A percentile compares a stretch with the other conserved stretches of the same genome.
phyloP scores from a whole-genome alignment of 257 asterid species.

The Solanum piurae region DNA sequence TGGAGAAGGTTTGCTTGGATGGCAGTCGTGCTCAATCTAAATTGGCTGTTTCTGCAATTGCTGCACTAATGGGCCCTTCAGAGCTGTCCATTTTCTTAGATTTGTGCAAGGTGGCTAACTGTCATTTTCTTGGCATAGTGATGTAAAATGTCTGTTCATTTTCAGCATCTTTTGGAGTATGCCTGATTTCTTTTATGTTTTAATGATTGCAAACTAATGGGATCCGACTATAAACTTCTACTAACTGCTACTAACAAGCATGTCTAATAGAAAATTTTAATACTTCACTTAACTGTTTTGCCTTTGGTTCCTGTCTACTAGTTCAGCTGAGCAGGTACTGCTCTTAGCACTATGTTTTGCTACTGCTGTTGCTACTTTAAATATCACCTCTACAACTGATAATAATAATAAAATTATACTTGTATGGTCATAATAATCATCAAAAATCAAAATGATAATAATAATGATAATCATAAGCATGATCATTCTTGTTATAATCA shows the following conservation, averaged over 20 bases:
- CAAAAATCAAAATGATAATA: background rate
- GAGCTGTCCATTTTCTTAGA: conserved; percentile 35
- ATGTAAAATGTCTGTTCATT: background rate
- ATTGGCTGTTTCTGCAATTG: conserved; percentile 66
- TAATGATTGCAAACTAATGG: background rate
- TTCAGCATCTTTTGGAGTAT: background rate
- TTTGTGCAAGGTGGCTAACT: conserved; percentile 58
- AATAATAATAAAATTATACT: background rate
- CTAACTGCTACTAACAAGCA: background rate
- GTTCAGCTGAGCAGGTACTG: background rate
- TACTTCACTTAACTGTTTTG: background rate
- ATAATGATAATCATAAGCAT: background rate
- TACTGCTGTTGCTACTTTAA: background rate
- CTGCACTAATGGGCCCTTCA: conserved; percentile 42
- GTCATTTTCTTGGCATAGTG: background rate
- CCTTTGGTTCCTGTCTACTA: background rate
- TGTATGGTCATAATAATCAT: background rate
- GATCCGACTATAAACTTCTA: background rate
- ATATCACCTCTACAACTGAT: background rate
- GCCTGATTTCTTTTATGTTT: conserved; percentile 2
- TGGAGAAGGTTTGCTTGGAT: conserved; percentile 67
- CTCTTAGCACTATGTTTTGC: background rate
- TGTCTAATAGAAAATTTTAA: background rate
- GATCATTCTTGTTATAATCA: background rate
- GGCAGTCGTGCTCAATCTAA: conserved; percentile 71